Evolutionary conservation across 2,329 filamentous ascomycete species (phyloP).

Genomic region (Arthrobotrys sphaeroides): DNA sequence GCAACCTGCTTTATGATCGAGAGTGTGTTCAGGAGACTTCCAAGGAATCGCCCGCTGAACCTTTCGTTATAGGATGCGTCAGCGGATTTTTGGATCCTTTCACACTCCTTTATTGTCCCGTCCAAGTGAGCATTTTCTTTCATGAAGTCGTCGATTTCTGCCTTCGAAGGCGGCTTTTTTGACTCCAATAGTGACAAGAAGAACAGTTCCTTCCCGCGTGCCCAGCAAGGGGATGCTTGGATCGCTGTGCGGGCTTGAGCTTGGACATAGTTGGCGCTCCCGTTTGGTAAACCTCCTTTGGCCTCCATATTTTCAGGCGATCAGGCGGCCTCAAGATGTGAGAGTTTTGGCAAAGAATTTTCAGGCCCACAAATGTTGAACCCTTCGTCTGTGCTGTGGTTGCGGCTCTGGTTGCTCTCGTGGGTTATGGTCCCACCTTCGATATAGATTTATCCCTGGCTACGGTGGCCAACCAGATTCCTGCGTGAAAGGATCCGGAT

Average conservation of each 20-base stretch:
- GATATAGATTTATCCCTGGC: not conserved
- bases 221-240: conserved; percentile 44
- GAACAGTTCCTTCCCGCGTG: conserved; percentile 45
- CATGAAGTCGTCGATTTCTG: conserved; percentile 43
- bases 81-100: conserved; percentile 33
- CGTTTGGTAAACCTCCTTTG: not conserved
- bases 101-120: conserved; percentile 36
- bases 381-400: too few relatives aligned
- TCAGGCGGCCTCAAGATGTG: too few relatives aligned
- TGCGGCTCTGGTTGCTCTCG: too few relatives aligned
- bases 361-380: too few relatives aligned
- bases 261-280: not conserved
- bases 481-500: not conserved
- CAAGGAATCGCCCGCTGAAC: conserved; percentile 15
- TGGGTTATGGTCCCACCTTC: too few relatives aligned
- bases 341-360: not conserved
- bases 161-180: conserved; percentile 18
- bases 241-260: conserved; percentile 1
- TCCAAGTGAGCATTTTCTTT: conserved; percentile 40
- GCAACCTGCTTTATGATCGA: conserved; percentile 38
- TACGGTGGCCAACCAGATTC: too few relatives aligned
- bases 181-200: conserved; percentile 24
- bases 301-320: not conserved
- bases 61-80: conserved; percentile 37
- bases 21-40: conserved; percentile 19